Base-by-base conservation (phyloP, 75 land plant species). In the Sequoia sempervirens region DNA sequence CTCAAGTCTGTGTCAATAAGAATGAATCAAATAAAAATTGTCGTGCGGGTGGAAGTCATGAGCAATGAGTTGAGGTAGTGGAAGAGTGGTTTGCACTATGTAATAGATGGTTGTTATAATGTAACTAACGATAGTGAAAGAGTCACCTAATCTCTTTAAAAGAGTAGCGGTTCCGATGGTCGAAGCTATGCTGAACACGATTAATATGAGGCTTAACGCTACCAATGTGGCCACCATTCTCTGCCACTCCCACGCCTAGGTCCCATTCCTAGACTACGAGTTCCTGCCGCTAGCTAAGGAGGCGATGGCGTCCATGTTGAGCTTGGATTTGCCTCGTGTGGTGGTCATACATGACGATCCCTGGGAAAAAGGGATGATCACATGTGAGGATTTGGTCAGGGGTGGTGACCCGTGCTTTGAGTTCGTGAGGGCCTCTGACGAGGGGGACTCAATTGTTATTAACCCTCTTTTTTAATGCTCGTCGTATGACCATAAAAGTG, bases 101-200 rank as follows among this genome's bases (percentile, higher is more conserved):
- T n/a, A n/a, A n/a, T n/a, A n/a, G n/a, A n/a, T n/a, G n/a, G n/a
- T n/a, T n/a, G n/a, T n/a, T n/a, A n/a, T n/a, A n/a, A n/a, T n/a
- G n/a, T n/a, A n/a, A n/a, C n/a, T n/a, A n/a, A n/a, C n/a, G n/a
- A n/a, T n/a, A n/a, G n/a, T n/a, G n/a, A n/a, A n/a, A n/a, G n/a
- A n/a, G n/a, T n/a, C n/a, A n/a, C n/a, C n/a, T n/a, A n/a, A n/a
- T n/a, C n/a, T n/a, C n/a, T n/a, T n/a, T n/a, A n/a, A n/a, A n/a
- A n/a, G n/a, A n/a, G n/a, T n/a, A n/a, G 96, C 91, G 26, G 94
- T 96, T 56, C 96, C 98, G 0, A 92, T 96, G 96, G 94, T 92
- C 0, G 93, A 93, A 5, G 96, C 93, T 0, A 90, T 96, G 2
- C 90, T 96, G 11, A 94, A 94, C 87, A 88, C 96, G 54, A 90